Evolutionary conservation across 148 eudicot species (phyloP), one percentile per base, ranked within the genome.

Genomic region (Rhododendron griersonianum): DNA sequence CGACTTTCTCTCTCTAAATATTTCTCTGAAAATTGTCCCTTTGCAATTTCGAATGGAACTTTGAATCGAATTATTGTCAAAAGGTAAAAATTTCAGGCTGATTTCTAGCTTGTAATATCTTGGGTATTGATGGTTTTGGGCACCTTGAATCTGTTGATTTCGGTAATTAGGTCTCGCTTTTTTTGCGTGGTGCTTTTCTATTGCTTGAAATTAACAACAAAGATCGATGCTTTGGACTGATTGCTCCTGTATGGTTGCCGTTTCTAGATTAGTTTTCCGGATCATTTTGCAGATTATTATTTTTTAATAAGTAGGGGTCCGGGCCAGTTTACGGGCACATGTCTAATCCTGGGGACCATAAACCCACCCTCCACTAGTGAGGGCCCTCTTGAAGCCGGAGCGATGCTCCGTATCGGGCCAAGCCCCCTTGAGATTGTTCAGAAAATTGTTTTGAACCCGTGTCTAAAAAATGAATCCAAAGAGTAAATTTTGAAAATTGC

Each of bases 211-310:
- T 41, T 71, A 47, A 51, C 15, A 8, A 23, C 47, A 23, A 35
- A 75, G 86, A 75, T 84, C 81, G 81, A 37, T 51, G 86, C 25
- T 74, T 33, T 23, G 7, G 76, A 33, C 13, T 19, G 44, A 50
- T 84, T 28, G 28, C 33, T 4, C 75, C 44, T 53, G 57, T 53
- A 39, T 63, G 10, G 25, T 61, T 21, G 69, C 69, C 25, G 69
- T 61, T 23, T 23, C 30, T 65, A 65, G 71, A 65, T 65, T 30
- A 23, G 4, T 9, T 65, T 65, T n/a, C 28, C 9, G 30, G 71
- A 55, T 55, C 6, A 16, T 55, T 16, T 16, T 55, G 61, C 19
- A 55, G 21, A 47, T 1, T 47, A 0, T 47, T 47, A 0, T 47
- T 47, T 47, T 47, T 47, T 47, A 7, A 47, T 53, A 3, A 53